Evolutionary conservation across 257 asterid genomes (phyloP), one percentile per base, ranked within the genome.

Genomic region (Asclepias syriaca): DNA sequence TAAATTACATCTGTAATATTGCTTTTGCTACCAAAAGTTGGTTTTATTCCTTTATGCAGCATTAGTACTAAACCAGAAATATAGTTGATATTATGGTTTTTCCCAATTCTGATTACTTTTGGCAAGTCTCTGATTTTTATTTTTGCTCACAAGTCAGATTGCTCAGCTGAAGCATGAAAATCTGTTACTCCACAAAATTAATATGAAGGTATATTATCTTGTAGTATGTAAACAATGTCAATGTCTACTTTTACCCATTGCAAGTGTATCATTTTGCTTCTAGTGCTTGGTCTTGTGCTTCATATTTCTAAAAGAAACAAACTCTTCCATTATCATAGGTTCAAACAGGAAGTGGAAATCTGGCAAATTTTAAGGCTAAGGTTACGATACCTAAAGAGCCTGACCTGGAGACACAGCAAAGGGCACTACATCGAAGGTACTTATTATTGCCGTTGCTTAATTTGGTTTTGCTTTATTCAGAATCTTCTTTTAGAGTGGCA

Each of bases 321-420:
- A 32, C 54, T 46, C 10, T 46, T 57, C 5, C 13, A 37, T 34
- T 72, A 37, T 55, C 59, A 16, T 70, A 77, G 77, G 68, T 45
- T 43, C 53, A 64, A 68, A 70, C 45, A 3, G 32, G 54, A 54
- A 65, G 69, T 77, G 75, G 70, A 77, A 49, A 58, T 69, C 27
- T 66, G 12, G 46, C n/a, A 48, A 60, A 48, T 79, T 71, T 68
- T 61, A 64, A 50, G 73, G 34, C 51, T 58, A 87, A 89, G 90
- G 88, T 83, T 55, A 92, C 97, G 24, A 68, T 90, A 76, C 96
- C 99, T 32, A 90, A 75, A 85, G 96, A 88, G 77, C 97, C 96
- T 0, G 91, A 81, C 75, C 80, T 90, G 78, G 92, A 83, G 74
- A 90, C 97, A 32, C 76, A 50, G 73, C 87, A 84, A n/a, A 88